Conservation (phyloP, 2,329 filamentous ascomycete genomes). For the Trichoderma atrobrunneum region DNA sequence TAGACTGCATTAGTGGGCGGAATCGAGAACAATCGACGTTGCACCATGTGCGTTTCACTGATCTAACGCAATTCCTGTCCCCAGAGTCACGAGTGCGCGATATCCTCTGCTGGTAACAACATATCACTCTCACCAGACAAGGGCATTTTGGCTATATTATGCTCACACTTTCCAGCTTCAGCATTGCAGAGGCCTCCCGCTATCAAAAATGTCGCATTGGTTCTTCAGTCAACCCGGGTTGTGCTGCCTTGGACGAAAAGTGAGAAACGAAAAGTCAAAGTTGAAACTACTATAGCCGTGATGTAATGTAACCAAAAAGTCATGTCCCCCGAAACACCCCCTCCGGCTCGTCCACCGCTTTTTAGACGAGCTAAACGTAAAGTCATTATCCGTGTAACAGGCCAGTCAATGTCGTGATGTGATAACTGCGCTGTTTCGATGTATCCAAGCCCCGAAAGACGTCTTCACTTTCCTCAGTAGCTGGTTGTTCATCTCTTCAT, state of each 20-base stretch:
- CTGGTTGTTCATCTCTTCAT: background rate
- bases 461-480: too few relatives aligned
- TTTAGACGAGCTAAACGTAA: background rate
- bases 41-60: background rate
- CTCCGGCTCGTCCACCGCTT: background rate
- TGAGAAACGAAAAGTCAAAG: background rate
- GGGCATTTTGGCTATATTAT: background rate
- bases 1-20: conserved; percentile 3
- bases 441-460: background rate
- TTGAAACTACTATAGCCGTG: background rate
- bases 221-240: background rate
- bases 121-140: background rate
- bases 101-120: background rate
- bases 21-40: background rate
- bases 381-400: background rate
- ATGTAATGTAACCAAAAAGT: background rate
- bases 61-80: background rate
- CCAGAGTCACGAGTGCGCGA: background rate
- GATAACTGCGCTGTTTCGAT: background rate
- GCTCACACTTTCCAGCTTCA: background rate
- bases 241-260: background rate
- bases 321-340: background rate
- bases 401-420: background rate
- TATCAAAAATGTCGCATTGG: background rate
- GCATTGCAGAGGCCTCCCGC: background rate